These are phyloP conservation scores for Fraxinus velutina DNA, from an alignment of 305 asterid genomes.

Conservation along the genomic window DNA sequence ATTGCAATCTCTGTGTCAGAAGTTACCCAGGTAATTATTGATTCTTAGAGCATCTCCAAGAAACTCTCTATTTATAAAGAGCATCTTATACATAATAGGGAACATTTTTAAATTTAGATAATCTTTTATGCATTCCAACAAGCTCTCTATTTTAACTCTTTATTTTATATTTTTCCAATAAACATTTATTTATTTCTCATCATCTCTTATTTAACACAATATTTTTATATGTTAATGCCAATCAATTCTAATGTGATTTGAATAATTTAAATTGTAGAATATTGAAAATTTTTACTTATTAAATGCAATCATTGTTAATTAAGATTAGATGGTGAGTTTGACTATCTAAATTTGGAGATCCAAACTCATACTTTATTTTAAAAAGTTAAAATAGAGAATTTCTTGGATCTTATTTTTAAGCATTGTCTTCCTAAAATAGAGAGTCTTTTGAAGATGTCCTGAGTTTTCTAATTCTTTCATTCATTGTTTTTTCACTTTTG, in stretches of 20 bases:
- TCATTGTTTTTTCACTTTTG: neutral
- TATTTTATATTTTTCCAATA: neutral
- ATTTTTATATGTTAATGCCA: neutral
- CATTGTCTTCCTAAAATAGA: neutral
- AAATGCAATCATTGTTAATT: neutral
- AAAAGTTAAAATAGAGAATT: neutral
- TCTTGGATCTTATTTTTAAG: neutral
- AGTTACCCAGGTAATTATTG: conserved; percentile 59
- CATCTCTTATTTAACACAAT: neutral
- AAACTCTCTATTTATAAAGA: neutral
- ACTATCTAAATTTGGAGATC: neutral
- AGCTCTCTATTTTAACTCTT: neutral
- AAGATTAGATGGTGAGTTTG: neutral
- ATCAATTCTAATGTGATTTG: neutral
- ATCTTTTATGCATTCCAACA: neutral
- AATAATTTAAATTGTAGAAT: neutral
- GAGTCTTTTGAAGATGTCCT: neutral
- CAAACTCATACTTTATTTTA: neutral
- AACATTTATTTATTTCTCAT: neutral
- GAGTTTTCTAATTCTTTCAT: neutral
- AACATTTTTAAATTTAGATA: neutral
- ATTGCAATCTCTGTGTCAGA: conserved; percentile 85
- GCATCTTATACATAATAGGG: neutral
- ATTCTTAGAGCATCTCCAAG: neutral
- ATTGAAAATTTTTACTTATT: neutral